Base-by-base conservation (phyloP, 257 asterid species). In the Phtheirospermum japonicum region DNA sequence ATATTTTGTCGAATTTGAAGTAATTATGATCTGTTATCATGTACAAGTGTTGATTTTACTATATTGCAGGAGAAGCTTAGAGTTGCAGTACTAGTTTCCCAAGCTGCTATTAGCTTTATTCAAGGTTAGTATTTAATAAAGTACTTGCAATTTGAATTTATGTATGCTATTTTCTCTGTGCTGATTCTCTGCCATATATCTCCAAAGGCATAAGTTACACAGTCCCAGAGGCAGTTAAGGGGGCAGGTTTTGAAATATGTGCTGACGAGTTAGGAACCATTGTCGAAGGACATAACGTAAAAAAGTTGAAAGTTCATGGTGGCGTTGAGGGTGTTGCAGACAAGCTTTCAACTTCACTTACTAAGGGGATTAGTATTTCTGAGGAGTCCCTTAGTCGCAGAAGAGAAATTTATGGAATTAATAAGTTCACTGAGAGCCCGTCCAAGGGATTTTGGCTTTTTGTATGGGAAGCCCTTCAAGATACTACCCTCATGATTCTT, bases 401-500 rank as follows among this genome's bases (percentile, higher is more conserved):
- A 70, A 83, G 76, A 71, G 82, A 77, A 58, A 69, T 73, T 33
- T 86, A 73, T 63, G 96, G 96, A 61, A 68, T 86, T 65, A 89
- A 89, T 59, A 89, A 75, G 77, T 89, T 89, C 73, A 72, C 85
- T 3, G 96, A 89, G 80, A 80, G 77, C 74, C 96, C 96, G 2
- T 50, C 87, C 12, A 86, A 84, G 85, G 87, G 96, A 10, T 89
- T 82, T 69, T 89, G 95, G 96, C 66, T 84, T 61, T 86, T 75
- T 42, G 89, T 89, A 40, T 86, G 96, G 96, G 96, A 89, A 84
- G 95, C 96, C 63, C 84, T 89, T 71, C 96, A 89, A 80, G 96
- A 89, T 59, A 84, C 95, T 37, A 89, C 96, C n/a, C 94, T 89
- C 63, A 89, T 89, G 96, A 89, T 89, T 53, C 96, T 89, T 79